Conservation (phyloP, 202 grass and related monocot species). For the Setaria italica region DNA sequence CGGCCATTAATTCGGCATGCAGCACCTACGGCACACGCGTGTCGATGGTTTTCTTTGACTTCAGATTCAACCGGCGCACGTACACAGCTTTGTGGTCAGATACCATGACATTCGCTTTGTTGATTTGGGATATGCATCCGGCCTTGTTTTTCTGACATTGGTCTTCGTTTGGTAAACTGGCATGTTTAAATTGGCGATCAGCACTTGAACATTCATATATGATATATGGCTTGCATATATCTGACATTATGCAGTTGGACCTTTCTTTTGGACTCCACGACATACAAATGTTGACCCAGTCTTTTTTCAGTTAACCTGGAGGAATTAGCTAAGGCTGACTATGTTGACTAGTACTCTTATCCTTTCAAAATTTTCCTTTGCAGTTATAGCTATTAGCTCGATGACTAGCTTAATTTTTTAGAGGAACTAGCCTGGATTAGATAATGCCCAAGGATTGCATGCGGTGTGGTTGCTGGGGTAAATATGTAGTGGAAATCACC, state of each 20-base stretch:
- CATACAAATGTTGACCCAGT: background rate
- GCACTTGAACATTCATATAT: background rate
- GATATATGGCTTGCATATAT: background rate
- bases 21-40: background rate
- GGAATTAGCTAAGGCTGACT: background rate
- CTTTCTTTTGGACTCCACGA: background rate
- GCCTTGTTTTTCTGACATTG: background rate
- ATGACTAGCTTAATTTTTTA: no score
- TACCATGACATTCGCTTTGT: background rate
- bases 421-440: no score
- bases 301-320: background rate
- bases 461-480: no score
- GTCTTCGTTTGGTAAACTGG: background rate
- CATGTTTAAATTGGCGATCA: background rate
- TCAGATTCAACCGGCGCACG: constrained; percentile 16
- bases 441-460: no score
- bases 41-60: constrained; percentile 37
- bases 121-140: background rate
- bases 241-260: background rate
- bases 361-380: background rate
- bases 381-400: no score
- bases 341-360: background rate
- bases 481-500: no score
- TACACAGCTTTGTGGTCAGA: constrained; percentile 9
- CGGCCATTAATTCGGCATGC: constrained; percentile 8